phyloP scores from a whole-genome alignment of 768 basidiomycete genomes.

The Collybiopsis luxurians region DNA sequence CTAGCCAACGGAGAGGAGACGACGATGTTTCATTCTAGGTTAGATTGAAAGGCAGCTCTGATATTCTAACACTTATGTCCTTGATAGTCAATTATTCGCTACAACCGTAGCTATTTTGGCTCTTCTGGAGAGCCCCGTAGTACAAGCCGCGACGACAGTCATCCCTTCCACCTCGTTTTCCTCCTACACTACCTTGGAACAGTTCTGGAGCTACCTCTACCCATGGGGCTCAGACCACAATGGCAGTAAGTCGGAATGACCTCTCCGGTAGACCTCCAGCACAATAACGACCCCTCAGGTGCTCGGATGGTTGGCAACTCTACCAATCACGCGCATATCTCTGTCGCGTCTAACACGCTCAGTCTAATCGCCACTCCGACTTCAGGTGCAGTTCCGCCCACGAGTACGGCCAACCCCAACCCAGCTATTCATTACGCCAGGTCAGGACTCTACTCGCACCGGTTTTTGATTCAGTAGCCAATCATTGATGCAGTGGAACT shows the following conservation, averaged over 20 bases:
- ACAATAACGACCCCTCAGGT: conserved; percentile 20
- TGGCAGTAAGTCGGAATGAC: conserved; percentile 29
- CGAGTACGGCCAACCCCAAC: conserved; percentile 37
- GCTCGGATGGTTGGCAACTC: conserved; percentile 43
- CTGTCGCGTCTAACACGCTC: conserved; percentile 33
- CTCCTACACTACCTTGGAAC: conserved; percentile 34
- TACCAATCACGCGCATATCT: conserved; percentile 36
- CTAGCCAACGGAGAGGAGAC: too few relatives aligned
- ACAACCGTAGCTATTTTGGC: neutral
- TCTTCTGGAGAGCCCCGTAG: conserved; percentile 14
- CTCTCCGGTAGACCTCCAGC: neutral
- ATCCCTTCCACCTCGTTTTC: conserved; percentile 40
- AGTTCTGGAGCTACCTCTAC: conserved; percentile 41
- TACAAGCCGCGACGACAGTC: conserved; percentile 31
- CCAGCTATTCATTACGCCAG: conserved; percentile 43
- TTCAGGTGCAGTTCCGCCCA: conserved; percentile 33
- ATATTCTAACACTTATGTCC: neutral
- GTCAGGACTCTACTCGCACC: conserved; percentile 11
- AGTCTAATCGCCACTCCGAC: conserved; percentile 41
- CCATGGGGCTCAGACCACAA: conserved; percentile 48
- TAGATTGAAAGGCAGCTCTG: neutral
- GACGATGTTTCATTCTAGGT: neutral
- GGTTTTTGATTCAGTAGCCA: neutral
- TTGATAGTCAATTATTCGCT: neutral
- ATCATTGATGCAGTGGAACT: conserved; percentile 25